Percentiles rank a stretch among this genome's conserved stretches.
These are phyloP conservation scores for Globisporangium spiculum DNA, from an alignment of 352 stramenopile species.

Conservation along the genomic window DNA sequence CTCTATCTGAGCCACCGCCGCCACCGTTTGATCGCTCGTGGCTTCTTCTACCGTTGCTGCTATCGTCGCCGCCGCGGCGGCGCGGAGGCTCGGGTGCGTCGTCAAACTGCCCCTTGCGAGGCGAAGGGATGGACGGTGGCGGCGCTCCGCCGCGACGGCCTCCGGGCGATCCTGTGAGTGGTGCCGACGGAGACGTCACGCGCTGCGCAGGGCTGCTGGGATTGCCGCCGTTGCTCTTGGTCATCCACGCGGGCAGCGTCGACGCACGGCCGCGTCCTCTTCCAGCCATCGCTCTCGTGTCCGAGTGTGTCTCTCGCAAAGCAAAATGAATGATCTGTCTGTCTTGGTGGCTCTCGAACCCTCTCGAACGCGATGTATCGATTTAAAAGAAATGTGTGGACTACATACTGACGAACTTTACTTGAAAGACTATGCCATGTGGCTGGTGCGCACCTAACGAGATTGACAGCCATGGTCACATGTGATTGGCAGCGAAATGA, in stretches of 20 bases:
- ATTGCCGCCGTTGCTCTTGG: slow-evolving; percentile 29
- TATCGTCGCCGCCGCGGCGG: slow-evolving; percentile 5
- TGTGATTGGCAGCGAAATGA: slow-evolving; percentile 4
- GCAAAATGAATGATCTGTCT: slow-evolving; percentile 5
- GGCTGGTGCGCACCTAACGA: not conserved
- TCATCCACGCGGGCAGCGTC: slow-evolving; percentile 87
- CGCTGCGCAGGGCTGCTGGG: not conserved
- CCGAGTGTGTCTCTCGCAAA: not conserved
- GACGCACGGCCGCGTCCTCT: slow-evolving; percentile 66
- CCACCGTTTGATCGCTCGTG: slow-evolving; percentile 1
- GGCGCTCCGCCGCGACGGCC: not conserved
- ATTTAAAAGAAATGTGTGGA: not conserved
- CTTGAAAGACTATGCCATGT: not conserved
- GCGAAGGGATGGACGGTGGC: slow-evolving; percentile 20
- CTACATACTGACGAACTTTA: not conserved
- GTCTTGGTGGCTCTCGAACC: slow-evolving; percentile 3
- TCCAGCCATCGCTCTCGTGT: slow-evolving; percentile 53
- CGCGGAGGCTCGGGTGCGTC: slow-evolving; percentile 39
- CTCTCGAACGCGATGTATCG: not conserved
- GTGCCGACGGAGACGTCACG: not conserved
- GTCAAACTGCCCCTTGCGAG: slow-evolving; percentile 62
- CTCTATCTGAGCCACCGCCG: not conserved
- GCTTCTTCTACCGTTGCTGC: slow-evolving; percentile 5
- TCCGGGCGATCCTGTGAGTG: not conserved
- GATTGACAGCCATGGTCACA: not conserved